phyloP scores from a whole-genome alignment of 495 filamentous ascomycete species.

The Amorphotheca resinae region DNA sequence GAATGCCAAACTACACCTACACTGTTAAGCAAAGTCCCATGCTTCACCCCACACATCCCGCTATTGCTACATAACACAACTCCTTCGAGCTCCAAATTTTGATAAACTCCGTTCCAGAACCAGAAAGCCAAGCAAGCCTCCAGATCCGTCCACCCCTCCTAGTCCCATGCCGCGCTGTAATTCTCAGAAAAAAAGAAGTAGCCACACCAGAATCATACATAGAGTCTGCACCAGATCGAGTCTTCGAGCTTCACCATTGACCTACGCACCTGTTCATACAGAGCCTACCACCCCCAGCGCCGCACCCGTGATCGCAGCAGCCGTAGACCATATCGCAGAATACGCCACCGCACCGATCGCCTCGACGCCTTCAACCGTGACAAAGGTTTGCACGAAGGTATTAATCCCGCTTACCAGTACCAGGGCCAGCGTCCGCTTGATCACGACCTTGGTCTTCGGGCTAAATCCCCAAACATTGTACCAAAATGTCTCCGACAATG shows the following conservation, averaged over 20 bases:
- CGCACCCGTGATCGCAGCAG: constrained; percentile 43
- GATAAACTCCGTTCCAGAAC: not conserved
- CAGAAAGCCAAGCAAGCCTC: not conserved
- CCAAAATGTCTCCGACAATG: constrained; percentile 43
- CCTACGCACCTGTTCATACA: constrained; percentile 4
- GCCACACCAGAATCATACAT: no score
- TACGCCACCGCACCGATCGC: constrained; percentile 53
- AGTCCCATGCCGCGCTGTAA: no score
- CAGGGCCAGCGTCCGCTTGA: constrained; percentile 49
- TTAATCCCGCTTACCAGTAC: constrained; percentile 42
- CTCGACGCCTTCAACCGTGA: constrained; percentile 54
- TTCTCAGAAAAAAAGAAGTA: no score
- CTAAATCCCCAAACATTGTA: constrained; percentile 52
- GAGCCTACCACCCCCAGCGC: constrained; percentile 42
- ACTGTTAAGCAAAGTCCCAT: no score
- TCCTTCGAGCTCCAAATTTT: no score
- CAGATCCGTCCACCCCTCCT: no score
- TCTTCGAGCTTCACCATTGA: no score
- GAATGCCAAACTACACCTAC: no score
- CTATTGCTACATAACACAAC: no score
- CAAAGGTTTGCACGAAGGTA: constrained; percentile 50
- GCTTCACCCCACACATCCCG: no score
- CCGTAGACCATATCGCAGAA: constrained; percentile 56
- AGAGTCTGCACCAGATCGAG: no score
- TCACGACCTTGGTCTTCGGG: constrained; percentile 49